Conservation (phyloP, 1,284 basidiomycete species). For the Sphaerobolus stellatus region DNA sequence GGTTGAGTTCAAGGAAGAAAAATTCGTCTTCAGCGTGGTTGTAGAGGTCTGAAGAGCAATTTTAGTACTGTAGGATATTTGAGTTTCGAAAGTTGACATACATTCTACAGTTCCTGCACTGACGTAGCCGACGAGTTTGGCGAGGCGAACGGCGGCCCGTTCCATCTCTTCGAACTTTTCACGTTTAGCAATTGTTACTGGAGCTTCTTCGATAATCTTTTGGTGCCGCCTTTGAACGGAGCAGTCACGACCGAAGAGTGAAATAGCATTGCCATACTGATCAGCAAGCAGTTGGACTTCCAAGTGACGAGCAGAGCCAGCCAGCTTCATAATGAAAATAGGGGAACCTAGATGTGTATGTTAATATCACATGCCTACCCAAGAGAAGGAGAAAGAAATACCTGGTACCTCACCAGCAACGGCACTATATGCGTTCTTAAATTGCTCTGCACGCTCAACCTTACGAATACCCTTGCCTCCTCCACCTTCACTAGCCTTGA, state of each 20-base stretch:
- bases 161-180: conserved; percentile 97
- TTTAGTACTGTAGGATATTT: neutral
- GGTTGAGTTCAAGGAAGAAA: conserved; percentile 98
- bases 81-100: conserved; percentile 36
- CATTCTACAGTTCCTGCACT: conserved; percentile 99
- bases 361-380: conserved; percentile 8
- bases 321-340: conserved; percentile 99
- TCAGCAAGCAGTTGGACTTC: conserved; percentile 99
- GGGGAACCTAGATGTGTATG: conserved; percentile 73
- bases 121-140: conserved; percentile 98
- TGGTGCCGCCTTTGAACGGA: conserved; percentile 99
- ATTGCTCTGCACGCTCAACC: conserved; percentile 81
- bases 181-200: conserved; percentile 93
- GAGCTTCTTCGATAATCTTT: conserved; percentile 99
- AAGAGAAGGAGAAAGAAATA: conserved; percentile 35
- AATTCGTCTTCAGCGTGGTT: conserved; percentile 92
- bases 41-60: conserved; percentile 75
- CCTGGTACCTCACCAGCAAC: conserved; percentile 97
- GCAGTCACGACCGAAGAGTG: conserved; percentile 98
- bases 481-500: conserved; percentile 99
- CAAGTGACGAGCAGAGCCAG: conserved; percentile 94
- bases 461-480: conserved; percentile 98
- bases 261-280: conserved; percentile 99
- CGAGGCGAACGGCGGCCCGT: conserved; percentile 94
- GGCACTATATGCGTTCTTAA: conserved; percentile 93